Conservation (phyloP, 805 yeast species). For the Saturnispora quitensis region DNA sequence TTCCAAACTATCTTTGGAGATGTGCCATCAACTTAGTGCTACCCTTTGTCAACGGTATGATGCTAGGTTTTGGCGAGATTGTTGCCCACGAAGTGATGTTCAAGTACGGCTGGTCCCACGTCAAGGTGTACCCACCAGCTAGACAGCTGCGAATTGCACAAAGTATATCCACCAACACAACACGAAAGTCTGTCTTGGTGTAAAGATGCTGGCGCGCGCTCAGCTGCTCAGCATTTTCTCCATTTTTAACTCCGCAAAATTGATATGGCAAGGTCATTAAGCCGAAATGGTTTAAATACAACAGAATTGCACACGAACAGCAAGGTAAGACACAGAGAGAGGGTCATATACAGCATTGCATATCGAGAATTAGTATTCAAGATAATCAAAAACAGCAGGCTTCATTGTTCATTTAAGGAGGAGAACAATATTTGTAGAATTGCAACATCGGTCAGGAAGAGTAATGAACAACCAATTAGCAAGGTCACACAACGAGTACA, state of each 20-base stretch:
- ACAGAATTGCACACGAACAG: background rate
- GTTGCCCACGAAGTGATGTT: constrained; percentile 89
- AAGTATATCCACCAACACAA: background rate
- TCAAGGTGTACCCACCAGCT: constrained; percentile 36
- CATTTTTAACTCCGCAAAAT: background rate
- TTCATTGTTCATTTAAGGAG: too few relatives aligned
- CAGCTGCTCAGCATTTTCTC: background rate
- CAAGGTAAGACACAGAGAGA: background rate
- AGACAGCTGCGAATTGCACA: background rate
- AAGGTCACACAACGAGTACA: constrained; percentile 7
- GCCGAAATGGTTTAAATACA: constrained; percentile 1
- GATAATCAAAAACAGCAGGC: too few relatives aligned
- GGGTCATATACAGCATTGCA: too few relatives aligned
- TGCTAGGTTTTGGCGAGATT: constrained; percentile 94
- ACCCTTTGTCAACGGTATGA: constrained; percentile 88
- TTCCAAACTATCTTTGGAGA: constrained; percentile 29
- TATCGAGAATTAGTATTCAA: too few relatives aligned
- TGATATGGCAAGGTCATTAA: constrained; percentile 3
- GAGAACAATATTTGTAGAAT: background rate
- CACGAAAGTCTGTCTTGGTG: background rate
- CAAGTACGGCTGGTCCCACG: constrained; percentile 66
- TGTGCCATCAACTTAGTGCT: constrained; percentile 66
- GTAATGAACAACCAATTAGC: constrained; percentile 1
- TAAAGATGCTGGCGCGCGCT: background rate
- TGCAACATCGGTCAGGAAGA: too few relatives aligned